These are phyloP conservation scores for Cordyceps militaris DNA, from an alignment of 2,329 filamentous ascomycete species.

Conservation along the genomic window DNA sequence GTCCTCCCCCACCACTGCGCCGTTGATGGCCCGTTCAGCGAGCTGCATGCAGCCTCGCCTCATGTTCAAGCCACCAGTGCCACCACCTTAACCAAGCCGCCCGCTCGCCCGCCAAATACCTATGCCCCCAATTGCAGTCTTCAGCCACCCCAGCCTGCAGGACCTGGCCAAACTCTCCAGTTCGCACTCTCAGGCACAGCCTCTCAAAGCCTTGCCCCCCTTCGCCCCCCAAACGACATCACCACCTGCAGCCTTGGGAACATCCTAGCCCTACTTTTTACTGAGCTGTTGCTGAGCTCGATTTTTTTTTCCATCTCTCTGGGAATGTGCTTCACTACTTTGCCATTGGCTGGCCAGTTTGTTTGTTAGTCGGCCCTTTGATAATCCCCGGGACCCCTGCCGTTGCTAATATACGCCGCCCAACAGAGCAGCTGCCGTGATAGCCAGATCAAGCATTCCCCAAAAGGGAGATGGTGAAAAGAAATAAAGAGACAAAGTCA, in stretches of 20 bases:
- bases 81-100: background rate
- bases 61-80: background rate
- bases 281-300: background rate
- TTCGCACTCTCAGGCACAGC: background rate
- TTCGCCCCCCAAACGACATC: too few relatives aligned
- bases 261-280: background rate
- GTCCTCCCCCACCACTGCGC: too few relatives aligned
- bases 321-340: too few relatives aligned
- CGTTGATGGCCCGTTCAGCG: background rate
- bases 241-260: background rate
- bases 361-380: too few relatives aligned
- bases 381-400: too few relatives aligned
- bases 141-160: background rate
- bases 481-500: too few relatives aligned
- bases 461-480: too few relatives aligned
- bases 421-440: too few relatives aligned
- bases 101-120: background rate
- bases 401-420: too few relatives aligned
- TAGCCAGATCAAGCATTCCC: too few relatives aligned
- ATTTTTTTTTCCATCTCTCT: background rate
- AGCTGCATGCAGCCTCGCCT: slow-evolving; percentile 8
- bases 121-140: background rate
- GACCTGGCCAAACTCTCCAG: background rate
- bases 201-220: background rate
- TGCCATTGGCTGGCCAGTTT: too few relatives aligned